phyloP scores from a whole-genome alignment of 106 monocot genomes.

The Platanthera zijinensis region DNA sequence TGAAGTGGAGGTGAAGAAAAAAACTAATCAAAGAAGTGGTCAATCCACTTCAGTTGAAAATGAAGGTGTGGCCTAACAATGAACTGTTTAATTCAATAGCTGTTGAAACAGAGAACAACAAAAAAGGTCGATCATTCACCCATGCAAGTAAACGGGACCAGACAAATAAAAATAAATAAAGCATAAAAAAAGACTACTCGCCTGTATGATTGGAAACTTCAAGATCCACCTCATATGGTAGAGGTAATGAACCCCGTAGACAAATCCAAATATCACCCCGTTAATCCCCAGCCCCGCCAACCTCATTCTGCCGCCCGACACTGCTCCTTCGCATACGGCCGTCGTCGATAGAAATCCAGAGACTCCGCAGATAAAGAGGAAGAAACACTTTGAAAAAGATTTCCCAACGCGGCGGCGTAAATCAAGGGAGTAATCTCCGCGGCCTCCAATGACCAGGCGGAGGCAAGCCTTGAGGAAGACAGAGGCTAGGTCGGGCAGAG shows the following conservation, averaged over 20 bases:
- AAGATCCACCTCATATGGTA: constrained; percentile 60
- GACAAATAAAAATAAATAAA: background rate
- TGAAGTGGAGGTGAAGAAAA: background rate
- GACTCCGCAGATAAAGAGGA: constrained; percentile 24
- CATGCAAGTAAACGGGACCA: background rate
- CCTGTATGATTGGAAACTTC: constrained; percentile 81
- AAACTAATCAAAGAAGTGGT: too few species aligned
- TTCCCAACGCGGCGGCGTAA: constrained; percentile 15
- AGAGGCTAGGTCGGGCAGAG: constrained; percentile 19
- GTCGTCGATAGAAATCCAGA: constrained; percentile 42
- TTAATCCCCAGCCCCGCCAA: constrained; percentile 36
- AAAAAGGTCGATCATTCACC: background rate
- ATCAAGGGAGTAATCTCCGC: constrained; percentile 9
- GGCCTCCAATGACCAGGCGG: constrained; percentile 30
- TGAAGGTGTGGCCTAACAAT: background rate
- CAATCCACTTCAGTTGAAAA: background rate
- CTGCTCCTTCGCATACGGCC: constrained; percentile 31
- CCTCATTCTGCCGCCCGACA: constrained; percentile 10
- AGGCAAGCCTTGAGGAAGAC: constrained; percentile 26
- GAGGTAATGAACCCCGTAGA: constrained; percentile 49
- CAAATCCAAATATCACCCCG: constrained; percentile 58
- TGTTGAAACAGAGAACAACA: background rate
- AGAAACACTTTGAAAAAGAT: constrained; percentile 17
- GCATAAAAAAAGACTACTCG: background rate
- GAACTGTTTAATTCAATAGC: background rate